Evolutionary conservation across 768 basidiomycete species (phyloP), one percentile per base, ranked within the genome.

Genomic region (Chalciporus chontae): DNA sequence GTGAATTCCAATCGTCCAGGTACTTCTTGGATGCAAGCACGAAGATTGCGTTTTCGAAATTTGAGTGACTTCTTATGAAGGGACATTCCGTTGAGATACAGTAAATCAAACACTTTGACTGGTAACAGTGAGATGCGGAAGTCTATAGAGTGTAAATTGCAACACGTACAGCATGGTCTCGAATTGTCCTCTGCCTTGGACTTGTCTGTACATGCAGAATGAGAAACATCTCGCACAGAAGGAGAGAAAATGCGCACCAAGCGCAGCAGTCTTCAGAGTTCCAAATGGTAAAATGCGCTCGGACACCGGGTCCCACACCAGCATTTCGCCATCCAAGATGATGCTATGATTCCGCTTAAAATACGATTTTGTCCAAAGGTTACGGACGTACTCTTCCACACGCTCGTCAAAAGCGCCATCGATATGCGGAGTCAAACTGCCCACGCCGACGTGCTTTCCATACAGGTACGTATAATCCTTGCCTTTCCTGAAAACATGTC

Each of bases 21-120:
- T 21, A 91, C 75, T 56, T 81, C 78, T 53, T 76, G 80, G 47
- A 94, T 69, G 53, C 85, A 86, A 3, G 77, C 72, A 6, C 74
- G 75, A 58, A 96, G 70, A 57, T 93, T 87, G 45, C 81, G 78
- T 67, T 93, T 94, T 29, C 96, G 83, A 59, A 85, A 84, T 32
- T 76, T 74, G 19, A 88, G 77, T 0, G 87, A 81, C 57, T 78
- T 83, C 47, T 85, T 76, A 41, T 93, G 75, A 3, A 95, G 77
- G 4, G 85, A 85, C 63, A 77, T 76, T n/a, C 85, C 87, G 56
- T 94, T 94, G 50, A 96, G 76, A 62, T 89, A 93, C 1, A 99
- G 73, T 18, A 98, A 73, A 67, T 99, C 96, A 62, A 99, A 98
- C 9, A 98, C 80, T 69, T 96, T 98, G 80, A 96, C 94, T 97